Evolutionary conservation across 2,329 filamentous ascomycete genomes (phyloP).

Genomic region (Colletotrichum truncatum): DNA sequence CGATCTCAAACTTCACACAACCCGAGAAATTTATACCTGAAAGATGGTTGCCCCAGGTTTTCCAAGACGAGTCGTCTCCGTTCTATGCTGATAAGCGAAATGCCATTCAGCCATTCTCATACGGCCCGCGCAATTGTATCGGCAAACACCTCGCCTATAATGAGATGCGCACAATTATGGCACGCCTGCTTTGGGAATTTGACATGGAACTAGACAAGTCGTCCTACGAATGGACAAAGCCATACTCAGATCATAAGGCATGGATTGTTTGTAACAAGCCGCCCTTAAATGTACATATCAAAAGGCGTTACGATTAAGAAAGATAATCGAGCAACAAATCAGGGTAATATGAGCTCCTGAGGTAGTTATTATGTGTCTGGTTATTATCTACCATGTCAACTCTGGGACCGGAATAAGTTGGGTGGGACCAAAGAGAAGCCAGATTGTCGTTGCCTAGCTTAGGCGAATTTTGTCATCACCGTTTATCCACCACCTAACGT

Average conservation of each 20-base stretch:
- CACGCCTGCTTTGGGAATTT: conserved; percentile 58
- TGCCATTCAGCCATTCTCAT: conserved; percentile 18
- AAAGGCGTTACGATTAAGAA: neutral
- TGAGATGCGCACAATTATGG: conserved; percentile 59
- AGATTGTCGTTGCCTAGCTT: too few relatives aligned
- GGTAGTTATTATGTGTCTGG: too few relatives aligned
- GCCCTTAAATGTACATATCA: neutral
- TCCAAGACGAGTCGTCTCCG: conserved; percentile 13
- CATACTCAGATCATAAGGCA: conserved; percentile 40
- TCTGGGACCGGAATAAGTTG: too few relatives aligned
- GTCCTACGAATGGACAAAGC: conserved; percentile 44
- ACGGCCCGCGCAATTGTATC: conserved; percentile 20
- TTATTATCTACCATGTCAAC: too few relatives aligned
- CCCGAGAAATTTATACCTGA: conserved; percentile 55
- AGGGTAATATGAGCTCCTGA: too few relatives aligned
- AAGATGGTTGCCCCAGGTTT: conserved; percentile 41
- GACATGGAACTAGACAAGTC: conserved; percentile 50
- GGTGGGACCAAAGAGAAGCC: too few relatives aligned
- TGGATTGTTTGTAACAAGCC: conserved; percentile 48
- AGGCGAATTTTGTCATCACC: too few relatives aligned
- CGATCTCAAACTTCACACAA: conserved; percentile 47
- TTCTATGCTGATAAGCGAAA: conserved; percentile 11
- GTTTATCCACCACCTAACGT: too few relatives aligned
- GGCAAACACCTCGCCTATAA: conserved; percentile 50
- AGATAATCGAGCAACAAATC: too few relatives aligned